Conservation (phyloP, 768 basidiomycete genomes). For the Daedalea quercina region DNA sequence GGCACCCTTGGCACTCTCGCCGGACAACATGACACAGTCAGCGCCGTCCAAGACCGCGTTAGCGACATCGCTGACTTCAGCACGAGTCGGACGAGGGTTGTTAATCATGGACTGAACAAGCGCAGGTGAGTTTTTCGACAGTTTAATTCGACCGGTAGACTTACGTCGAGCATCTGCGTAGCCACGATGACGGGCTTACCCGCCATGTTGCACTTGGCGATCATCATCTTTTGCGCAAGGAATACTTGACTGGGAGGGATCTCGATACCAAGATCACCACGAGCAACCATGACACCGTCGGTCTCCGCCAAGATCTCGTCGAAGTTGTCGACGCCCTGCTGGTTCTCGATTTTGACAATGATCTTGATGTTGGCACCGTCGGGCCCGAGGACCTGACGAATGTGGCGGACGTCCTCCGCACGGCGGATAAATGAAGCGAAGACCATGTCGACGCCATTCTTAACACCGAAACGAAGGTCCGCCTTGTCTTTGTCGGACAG, state of each 20-base stretch:
- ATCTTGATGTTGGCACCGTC: slow-evolving; percentile 97
- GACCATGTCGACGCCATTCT: slow-evolving; percentile 98
- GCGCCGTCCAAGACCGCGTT: slow-evolving; percentile 98
- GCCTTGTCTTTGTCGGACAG: slow-evolving; percentile 98
- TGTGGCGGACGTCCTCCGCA: slow-evolving; percentile 89
- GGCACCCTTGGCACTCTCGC: slow-evolving; percentile 96
- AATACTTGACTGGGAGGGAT: slow-evolving; percentile 99
- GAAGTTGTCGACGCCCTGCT: slow-evolving; percentile 98
- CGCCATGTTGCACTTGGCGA: slow-evolving; percentile 95
- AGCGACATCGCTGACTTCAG: slow-evolving; percentile 98
- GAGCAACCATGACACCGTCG: slow-evolving; percentile 99
- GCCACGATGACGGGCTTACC: slow-evolving; percentile 99
- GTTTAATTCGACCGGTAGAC: slow-evolving; percentile 9
- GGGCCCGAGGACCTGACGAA: slow-evolving; percentile 88
- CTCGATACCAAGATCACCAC: slow-evolving; percentile 98
- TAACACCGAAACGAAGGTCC: slow-evolving; percentile 90
- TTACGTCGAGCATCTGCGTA: slow-evolving; percentile 97
- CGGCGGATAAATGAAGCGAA: slow-evolving; percentile 99
- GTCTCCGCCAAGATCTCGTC: slow-evolving; percentile 94
- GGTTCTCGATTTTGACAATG: slow-evolving; percentile 99
- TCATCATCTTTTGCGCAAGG: slow-evolving; percentile 99
- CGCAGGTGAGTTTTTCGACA: neutral
- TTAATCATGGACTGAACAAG: slow-evolving; percentile 92
- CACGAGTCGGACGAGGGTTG: slow-evolving; percentile 97
- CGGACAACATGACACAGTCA: slow-evolving; percentile 99